Conservation (phyloP, 2,329 filamentous ascomycete genomes). For the Phialophora macrospora region DNA sequence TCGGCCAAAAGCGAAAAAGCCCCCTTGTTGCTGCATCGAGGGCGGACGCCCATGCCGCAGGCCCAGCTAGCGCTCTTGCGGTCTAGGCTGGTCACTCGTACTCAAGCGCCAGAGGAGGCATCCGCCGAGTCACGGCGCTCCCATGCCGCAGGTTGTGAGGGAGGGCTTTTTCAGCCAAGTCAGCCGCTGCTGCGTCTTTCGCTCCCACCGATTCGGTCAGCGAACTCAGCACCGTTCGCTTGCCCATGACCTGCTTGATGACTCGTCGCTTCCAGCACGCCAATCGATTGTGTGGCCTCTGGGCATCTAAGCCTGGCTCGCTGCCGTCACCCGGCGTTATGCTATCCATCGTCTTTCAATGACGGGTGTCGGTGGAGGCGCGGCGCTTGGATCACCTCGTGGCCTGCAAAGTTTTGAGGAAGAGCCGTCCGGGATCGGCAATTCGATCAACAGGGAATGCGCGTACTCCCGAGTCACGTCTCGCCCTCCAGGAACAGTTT, state of each 20-base stretch:
- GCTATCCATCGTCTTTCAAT: conserved; percentile 9
- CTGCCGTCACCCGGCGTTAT: conserved; percentile 10
- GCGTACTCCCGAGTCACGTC: not conserved
- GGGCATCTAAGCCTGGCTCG: not conserved
- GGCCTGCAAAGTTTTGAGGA: conserved; percentile 13
- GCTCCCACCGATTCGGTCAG: conserved; percentile 13
- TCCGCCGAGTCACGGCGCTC: conserved; percentile 17
- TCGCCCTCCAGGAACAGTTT: conserved; percentile 2
- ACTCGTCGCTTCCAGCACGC: not conserved
- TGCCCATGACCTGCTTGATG: not conserved
- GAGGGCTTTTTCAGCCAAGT: conserved; percentile 13
- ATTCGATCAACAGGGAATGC: conserved; percentile 16
- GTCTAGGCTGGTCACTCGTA: not conserved
- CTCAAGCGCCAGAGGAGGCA: conserved; percentile 9
- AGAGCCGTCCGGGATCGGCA: conserved; percentile 8
- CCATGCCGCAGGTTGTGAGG: not conserved
- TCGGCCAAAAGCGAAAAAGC: not conserved
- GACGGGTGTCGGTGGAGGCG: conserved; percentile 14
- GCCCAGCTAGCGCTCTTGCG: not conserved
- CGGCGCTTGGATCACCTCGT: conserved; percentile 19
- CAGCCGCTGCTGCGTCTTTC: conserved; percentile 19
- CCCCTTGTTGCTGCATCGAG: conserved; percentile 1
- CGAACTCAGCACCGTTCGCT: conserved; percentile 3
- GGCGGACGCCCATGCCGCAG: not conserved
- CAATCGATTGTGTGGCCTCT: not conserved